Evolutionary conservation across 2,329 filamentous ascomycete genomes (phyloP), one percentile per base, ranked within the genome.

Genomic region (Stylonectria norvegica): DNA sequence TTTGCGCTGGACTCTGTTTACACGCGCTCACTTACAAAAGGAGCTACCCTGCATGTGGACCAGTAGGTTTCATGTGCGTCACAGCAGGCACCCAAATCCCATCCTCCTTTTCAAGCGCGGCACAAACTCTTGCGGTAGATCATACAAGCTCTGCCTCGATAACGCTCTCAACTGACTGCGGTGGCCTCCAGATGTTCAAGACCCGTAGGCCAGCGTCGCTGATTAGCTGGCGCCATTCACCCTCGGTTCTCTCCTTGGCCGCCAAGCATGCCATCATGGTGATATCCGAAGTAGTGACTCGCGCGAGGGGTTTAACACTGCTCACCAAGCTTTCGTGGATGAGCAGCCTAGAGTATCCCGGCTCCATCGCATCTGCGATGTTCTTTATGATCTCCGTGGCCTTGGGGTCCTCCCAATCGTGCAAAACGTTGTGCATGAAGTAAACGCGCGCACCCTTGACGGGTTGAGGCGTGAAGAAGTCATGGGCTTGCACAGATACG

Each of bases 361-460:
- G 51, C 20, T 58, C 49, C 55, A 60, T 59, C 0, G 55, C 55
- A 4, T 38, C 31, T 5, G 39, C 37, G 5, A 51, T 34, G 3
- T 50, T 35, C 4, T 43, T 36, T 7, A 66, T 49, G 15, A 72
- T 71, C n/a, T 47, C 42, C 2, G 49, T 40, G 0, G 60, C 54
- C 10, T 68, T 56, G 2, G 58, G 58, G 18, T 75, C 68, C 0
- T 67, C 60, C 72, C 71, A 76, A 50, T 75, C 70, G 46, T 76
- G 73, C 4, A 77, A 49, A 15, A 76, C 72, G 42, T 64, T 63
- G 19, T 71, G 69, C 45, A 76, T 60, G 28, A 75, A 60, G 48
- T 73, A 76, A 47, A 53, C 58, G 5, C 60, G 60, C 0, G 68
- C 68, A 3, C 66, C 68, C 17, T 55, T 60, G 6, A 71, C 45